phyloP scores from a whole-genome alignment of 441 rosid species.

The Rhodomyrtus psidioides region DNA sequence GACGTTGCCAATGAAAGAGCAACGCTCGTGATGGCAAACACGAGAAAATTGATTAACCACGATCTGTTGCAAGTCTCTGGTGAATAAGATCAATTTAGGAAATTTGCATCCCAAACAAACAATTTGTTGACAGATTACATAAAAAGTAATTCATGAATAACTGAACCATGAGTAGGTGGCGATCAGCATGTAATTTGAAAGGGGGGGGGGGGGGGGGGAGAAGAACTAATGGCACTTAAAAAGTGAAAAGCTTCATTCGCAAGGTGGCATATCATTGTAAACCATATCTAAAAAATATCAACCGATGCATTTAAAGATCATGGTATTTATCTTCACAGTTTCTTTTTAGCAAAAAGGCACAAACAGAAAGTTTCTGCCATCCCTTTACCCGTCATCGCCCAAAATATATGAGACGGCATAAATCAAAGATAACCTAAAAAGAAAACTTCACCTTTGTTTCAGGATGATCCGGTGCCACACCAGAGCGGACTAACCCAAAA shows the following conservation, averaged over 20 bases:
- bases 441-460: conserved; percentile 64
- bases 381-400: neutral
- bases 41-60: conserved; percentile 83
- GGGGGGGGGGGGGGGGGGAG: no score
- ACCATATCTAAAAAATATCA: neutral
- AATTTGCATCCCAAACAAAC: neutral
- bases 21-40: conserved; percentile 50
- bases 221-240: neutral
- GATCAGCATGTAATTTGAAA: neutral
- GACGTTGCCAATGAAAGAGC: conserved; percentile 74
- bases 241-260: neutral
- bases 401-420: neutral
- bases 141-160: neutral
- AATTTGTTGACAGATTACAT: neutral
- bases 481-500: conserved; percentile 84
- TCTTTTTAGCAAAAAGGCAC: neutral
- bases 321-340: neutral
- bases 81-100: conserved; percentile 37
- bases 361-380: neutral
- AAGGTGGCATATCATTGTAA: neutral
- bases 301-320: neutral
- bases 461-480: conserved; percentile 95
- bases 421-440: neutral
- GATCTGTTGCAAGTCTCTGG: conserved; percentile 61
- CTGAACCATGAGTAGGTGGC: neutral